Base-by-base conservation (phyloP, 164 flowering plant species). In the Annona squamosa region DNA sequence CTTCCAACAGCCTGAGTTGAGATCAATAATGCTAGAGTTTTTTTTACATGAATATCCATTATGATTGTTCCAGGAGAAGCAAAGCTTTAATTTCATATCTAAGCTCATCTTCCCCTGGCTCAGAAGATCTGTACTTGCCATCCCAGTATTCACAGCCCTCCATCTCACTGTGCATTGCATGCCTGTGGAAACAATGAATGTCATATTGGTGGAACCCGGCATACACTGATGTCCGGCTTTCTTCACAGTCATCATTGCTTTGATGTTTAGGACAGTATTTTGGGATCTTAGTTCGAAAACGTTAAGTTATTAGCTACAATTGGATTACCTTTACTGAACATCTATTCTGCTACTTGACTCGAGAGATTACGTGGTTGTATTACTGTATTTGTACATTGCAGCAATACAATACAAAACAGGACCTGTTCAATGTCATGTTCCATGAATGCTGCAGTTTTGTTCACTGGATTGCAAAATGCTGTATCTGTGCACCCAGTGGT, bases 401-500 rank as follows among this genome's bases (percentile, higher is more conserved):
- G 86, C 72, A 9, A 13, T 13, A 85, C 72, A 9, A 13, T 13
- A 81, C 3, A 63, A 67, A 62, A 69, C 85, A 84, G 67, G 86
- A 84, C 77, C 68, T 88, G 57, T 75, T 84, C 62, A 86, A 88
- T 68, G 87, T 87, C 16, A 86, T 88, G 88, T 65, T 88, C 91
- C 37, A 86, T 86, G 89, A 83, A 88, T 68, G 73, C 85, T 57
- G 88, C 89, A 42, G 84, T 85, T 45, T n/a, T 84, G 10, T 86
- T 88, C 74, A 66, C 85, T 65, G 89, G 89, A 1, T 66, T 82
- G 1, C 85, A 86, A 78, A 86, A 86, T 77, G 81, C 84, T n/a
- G 66, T 84, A 44, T 79, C 91, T 2, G 89, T 88, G 68, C 87
- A 82, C 66, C 91, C 91, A 47, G 87, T 88, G 1, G 86, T 88